phyloP scores from a whole-genome alignment of 805 yeast genomes.

The Yamadazyma scolyti region DNA sequence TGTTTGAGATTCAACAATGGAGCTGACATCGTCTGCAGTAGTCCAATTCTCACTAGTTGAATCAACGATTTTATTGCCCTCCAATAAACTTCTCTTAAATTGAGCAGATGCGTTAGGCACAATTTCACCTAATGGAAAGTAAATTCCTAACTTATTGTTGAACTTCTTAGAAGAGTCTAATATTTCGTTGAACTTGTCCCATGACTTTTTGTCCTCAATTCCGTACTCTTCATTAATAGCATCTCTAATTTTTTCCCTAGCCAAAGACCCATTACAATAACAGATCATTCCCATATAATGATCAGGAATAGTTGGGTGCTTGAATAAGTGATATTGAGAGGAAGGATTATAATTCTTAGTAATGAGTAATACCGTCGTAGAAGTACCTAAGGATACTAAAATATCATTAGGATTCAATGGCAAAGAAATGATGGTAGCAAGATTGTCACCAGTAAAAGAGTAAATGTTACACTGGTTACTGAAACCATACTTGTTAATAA shows the following conservation, averaged over 20 bases:
- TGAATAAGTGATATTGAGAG: constrained; percentile 78
- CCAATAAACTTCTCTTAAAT: constrained; percentile 48
- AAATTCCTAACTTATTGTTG: constrained; percentile 61
- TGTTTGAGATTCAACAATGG: constrained; percentile 85
- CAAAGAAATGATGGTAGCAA: constrained; percentile 81
- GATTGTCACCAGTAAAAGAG: constrained; percentile 87
- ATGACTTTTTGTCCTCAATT: constrained; percentile 32
- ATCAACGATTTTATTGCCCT: constrained; percentile 19
- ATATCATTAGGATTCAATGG: constrained; percentile 76
- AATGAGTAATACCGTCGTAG: constrained; percentile 82
- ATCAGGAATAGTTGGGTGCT: constrained; percentile 74
- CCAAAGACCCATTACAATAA: constrained; percentile 86
- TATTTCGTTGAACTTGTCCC: constrained; percentile 61
- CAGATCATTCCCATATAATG: constrained; percentile 95
- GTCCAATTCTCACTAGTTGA: constrained; percentile 33
- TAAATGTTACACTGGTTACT: constrained; percentile 52
- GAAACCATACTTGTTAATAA: constrained; percentile 63
- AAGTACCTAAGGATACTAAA: constrained; percentile 80
- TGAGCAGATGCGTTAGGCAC: constrained; percentile 77
- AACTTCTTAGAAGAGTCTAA: constrained; percentile 36
- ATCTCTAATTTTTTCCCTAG: constrained; percentile 75
- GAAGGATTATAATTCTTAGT: constrained; percentile 78
- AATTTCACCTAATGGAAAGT: constrained; percentile 88
- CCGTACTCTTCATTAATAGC: constrained; percentile 46
- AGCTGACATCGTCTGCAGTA: constrained; percentile 61